Evolutionary conservation across 2,329 filamentous ascomycete genomes (phyloP).

Genomic region (Fusarium acutatum): DNA sequence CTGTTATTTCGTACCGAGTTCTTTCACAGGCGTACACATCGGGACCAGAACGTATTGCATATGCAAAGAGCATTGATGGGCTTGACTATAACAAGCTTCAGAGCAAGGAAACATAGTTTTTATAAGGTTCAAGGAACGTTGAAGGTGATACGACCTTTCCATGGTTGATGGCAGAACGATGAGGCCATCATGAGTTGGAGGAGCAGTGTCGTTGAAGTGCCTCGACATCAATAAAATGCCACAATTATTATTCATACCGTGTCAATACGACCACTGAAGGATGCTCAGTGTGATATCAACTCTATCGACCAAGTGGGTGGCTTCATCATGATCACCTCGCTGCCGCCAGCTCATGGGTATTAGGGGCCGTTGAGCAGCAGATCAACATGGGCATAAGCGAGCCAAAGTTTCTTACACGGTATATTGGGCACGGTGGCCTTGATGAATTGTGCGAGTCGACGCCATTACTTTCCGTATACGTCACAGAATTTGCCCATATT

Average conservation of each 20-base stretch:
- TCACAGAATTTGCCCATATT: not conserved
- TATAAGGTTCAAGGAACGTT: not conserved
- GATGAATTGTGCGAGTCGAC: not conserved
- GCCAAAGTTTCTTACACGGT: not conserved
- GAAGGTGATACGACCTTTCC: not conserved
- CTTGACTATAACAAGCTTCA: not conserved
- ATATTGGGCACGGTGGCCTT: not conserved
- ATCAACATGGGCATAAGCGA: not conserved
- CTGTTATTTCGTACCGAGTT: not conserved
- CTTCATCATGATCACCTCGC: slow-evolving; percentile 9
- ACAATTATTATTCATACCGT: not conserved
- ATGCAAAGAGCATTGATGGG: not conserved
- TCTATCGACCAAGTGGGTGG: not conserved
- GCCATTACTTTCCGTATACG: not conserved
- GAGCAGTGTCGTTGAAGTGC: not conserved
- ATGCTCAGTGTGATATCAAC: not conserved
- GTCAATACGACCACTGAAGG: too few relatives aligned
- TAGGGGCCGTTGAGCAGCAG: not conserved
- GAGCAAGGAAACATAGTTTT: not conserved
- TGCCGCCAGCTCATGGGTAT: not conserved
- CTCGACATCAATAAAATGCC: not conserved
- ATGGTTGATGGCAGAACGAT: not conserved
- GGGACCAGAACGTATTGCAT: not conserved
- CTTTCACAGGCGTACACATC: not conserved
- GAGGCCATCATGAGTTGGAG: slow-evolving; percentile 2